These are phyloP conservation scores for Amaranthus hypochondriacus DNA, from an alignment of 148 eudicot species.

Conservation along the genomic window DNA sequence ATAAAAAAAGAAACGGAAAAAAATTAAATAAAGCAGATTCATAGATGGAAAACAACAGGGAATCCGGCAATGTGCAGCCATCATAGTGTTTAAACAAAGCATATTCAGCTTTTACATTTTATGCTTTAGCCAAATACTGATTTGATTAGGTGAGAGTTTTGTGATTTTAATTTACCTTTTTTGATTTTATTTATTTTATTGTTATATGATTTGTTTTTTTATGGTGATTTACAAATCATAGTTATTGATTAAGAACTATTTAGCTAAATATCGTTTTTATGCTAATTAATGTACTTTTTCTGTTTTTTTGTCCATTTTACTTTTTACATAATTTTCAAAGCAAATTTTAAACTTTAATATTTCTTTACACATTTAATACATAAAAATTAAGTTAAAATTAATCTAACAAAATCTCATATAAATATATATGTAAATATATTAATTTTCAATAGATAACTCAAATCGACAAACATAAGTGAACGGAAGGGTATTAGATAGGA, in stretches of 20 bases:
- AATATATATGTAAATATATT: too few species aligned
- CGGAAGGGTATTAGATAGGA: too few species aligned
- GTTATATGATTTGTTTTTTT: not conserved
- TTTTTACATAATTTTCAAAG: too few species aligned
- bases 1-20: not conserved
- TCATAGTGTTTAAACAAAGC: conserved; percentile 21
- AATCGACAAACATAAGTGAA: too few species aligned
- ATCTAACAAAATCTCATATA: too few species aligned
- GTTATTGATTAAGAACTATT: not conserved
- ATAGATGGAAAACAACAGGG: conserved; percentile 8
- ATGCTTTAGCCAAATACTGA: conserved; percentile 2
- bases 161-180: not conserved
- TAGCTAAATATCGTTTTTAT: too few species aligned
- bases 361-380: too few species aligned
- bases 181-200: not conserved
- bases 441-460: too few species aligned
- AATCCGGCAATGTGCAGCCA: conserved; percentile 16
- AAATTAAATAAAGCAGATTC: not conserved
- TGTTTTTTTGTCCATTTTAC: too few species aligned
- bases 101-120: not conserved
- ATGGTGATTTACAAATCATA: not conserved
- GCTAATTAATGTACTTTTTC: too few species aligned
- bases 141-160: not conserved
- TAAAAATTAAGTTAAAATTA: too few species aligned
- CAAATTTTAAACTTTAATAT: too few species aligned